Conservation (phyloP, 345 rosid species). For the Citrus glauca region DNA sequence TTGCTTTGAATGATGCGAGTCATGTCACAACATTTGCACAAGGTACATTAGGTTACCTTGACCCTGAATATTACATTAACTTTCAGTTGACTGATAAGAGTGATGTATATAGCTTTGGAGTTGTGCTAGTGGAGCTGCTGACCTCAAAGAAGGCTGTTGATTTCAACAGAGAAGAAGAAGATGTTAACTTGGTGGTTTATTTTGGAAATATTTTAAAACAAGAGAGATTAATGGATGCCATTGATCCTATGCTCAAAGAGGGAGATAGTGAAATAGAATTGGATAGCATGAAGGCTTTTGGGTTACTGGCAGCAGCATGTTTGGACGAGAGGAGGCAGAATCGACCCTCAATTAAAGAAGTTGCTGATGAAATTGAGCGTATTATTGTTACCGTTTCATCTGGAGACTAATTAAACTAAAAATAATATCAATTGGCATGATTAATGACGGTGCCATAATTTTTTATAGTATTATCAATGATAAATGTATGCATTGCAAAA, state of each 20-base stretch:
- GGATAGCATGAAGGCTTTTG: constrained; percentile 54
- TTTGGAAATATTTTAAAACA: constrained; percentile 31
- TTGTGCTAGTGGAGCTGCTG: constrained; percentile 45
- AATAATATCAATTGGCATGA: too few species aligned
- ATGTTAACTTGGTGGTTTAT: constrained; percentile 41
- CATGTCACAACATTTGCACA: constrained; percentile 47
- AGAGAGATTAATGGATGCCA: constrained; percentile 31
- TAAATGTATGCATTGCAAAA: too few species aligned
- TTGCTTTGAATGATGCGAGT: constrained; percentile 38
- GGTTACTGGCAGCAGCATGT: constrained; percentile 38
- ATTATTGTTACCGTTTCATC: constrained; percentile 19
- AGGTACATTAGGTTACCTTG: constrained; percentile 47
- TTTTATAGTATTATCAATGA: too few species aligned
- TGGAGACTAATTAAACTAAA: too few species aligned
- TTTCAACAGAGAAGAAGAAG: constrained; percentile 31
- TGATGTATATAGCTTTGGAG: constrained; percentile 52
- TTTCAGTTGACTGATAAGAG: constrained; percentile 51
- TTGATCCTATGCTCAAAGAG: constrained; percentile 37
- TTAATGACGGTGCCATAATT: too few species aligned
- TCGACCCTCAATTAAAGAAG: constrained; percentile 62
- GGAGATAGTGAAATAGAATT: constrained; percentile 21
- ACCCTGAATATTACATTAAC: constrained; percentile 42
- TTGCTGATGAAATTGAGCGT: constrained; percentile 47
- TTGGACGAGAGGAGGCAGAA: constrained; percentile 56
- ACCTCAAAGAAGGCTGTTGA: constrained; percentile 44